Conservation (phyloP, 2,329 filamentous ascomycete species). For the Fusarium illudens region DNA sequence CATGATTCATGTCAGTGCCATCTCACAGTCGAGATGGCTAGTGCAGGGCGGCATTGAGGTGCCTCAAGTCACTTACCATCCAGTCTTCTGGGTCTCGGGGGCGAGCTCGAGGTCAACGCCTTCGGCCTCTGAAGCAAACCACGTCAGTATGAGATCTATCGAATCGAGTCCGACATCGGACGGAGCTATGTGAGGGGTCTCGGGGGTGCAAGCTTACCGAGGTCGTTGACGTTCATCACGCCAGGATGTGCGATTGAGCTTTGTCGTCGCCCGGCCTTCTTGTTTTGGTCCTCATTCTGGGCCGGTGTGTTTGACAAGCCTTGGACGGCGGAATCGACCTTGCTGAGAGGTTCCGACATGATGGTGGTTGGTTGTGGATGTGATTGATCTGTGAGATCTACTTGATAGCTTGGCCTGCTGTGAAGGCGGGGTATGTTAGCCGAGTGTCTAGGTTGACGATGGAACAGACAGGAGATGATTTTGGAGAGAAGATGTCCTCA, state of each 20-base stretch:
- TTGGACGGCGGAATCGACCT: conserved; percentile 91
- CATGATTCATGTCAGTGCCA: background rate
- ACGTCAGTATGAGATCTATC: conserved; percentile 24
- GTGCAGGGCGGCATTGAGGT: background rate
- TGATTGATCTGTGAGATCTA: conserved; percentile 37
- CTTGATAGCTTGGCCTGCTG: conserved; percentile 24
- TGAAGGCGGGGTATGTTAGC: conserved; percentile 22
- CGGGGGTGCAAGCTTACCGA: conserved; percentile 68
- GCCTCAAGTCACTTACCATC: conserved; percentile 70
- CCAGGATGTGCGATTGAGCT: conserved; percentile 79
- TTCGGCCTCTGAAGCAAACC: conserved; percentile 69
- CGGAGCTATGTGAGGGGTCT: conserved; percentile 3
- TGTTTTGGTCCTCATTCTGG: conserved; percentile 58
- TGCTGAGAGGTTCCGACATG: conserved; percentile 71
- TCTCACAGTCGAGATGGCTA: background rate
- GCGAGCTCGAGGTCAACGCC: conserved; percentile 76
- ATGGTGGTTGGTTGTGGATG: conserved; percentile 33
- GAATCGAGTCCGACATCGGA: conserved; percentile 17
- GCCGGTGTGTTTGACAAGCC: conserved; percentile 75
- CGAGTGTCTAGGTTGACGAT: background rate
- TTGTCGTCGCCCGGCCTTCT: conserved; percentile 68
- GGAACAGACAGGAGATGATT: background rate
- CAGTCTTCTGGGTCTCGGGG: conserved; percentile 84
- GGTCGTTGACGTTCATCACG: conserved; percentile 78
- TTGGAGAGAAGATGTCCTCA: background rate